Evolutionary conservation across 1,284 basidiomycete genomes (phyloP).

Genomic region (Bjerkandera adusta): DNA sequence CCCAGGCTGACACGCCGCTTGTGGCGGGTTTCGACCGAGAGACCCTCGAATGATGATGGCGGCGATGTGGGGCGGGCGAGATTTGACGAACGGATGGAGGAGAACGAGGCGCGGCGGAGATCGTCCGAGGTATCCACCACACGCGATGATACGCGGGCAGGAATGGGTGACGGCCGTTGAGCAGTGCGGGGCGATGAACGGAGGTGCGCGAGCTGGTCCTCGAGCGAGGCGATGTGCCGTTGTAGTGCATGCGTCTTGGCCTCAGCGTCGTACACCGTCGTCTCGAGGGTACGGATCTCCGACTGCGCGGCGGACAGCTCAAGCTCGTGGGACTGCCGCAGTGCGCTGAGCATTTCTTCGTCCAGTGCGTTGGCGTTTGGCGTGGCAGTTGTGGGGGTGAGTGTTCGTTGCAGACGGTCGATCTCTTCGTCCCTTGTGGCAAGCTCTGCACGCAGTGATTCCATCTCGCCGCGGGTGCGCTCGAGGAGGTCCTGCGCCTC

Average conservation of each 20-base stretch:
- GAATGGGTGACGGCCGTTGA: constrained; percentile 37
- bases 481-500: constrained; percentile 63
- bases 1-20: constrained; percentile 83
- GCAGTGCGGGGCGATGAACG: constrained; percentile 40
- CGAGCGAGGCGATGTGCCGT: constrained; percentile 59
- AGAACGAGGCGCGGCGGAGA: constrained; percentile 46
- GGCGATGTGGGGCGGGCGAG: constrained; percentile 38
- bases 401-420: constrained; percentile 45
- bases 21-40: constrained; percentile 72
- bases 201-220: constrained; percentile 55
- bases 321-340: constrained; percentile 71
- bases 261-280: constrained; percentile 69
- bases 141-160: constrained; percentile 50
- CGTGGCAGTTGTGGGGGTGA: constrained; percentile 30
- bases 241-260: constrained; percentile 69
- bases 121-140: constrained; percentile 42
- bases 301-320: constrained; percentile 79
- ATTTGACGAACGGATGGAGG: constrained; percentile 38
- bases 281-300: constrained; percentile 73
- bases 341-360: constrained; percentile 66
- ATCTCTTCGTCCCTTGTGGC: constrained; percentile 62
- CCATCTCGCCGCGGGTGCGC: constrained; percentile 64
- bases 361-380: constrained; percentile 51
- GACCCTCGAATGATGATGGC: constrained; percentile 27
- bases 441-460: constrained; percentile 58